Percentiles rank a stretch among this genome's conserved stretches.
phyloP scores from a whole-genome alignment of 2,329 filamentous ascomycete genomes.

The Cryphonectria radicalis region DNA sequence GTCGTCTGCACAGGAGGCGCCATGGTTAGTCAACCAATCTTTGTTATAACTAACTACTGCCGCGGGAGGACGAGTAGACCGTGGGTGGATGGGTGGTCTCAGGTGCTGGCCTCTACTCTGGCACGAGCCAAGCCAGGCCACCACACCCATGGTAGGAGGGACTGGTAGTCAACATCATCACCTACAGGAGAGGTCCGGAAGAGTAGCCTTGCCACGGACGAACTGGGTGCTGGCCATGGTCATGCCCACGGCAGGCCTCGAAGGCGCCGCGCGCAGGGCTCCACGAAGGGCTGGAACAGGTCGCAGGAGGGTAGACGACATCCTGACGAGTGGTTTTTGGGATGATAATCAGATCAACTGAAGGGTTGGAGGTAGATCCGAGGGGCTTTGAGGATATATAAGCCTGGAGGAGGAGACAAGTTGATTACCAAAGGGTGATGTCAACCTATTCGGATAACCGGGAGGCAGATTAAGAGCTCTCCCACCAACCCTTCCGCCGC shows the following conservation, averaged over 20 bases:
- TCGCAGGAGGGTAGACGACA: conserved; percentile 79
- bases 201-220: conserved; percentile 84
- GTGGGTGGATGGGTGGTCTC: background rate
- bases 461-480: background rate
- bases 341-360: conserved; percentile 8
- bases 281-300: conserved; percentile 69
- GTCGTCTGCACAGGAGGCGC: conserved; percentile 68
- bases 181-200: conserved; percentile 79
- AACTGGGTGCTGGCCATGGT: conserved; percentile 72
- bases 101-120: background rate
- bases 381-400: background rate
- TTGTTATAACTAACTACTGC: background rate
- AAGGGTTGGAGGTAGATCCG: background rate
- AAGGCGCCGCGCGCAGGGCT: conserved; percentile 69
- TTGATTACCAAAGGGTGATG: conserved; percentile 19
- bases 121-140: background rate
- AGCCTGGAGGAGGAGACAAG: background rate
- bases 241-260: conserved; percentile 63
- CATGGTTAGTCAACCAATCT: conserved; percentile 9
- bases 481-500: too few species aligned
- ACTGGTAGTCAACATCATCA: background rate
- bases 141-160: background rate
- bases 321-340: conserved; percentile 46
- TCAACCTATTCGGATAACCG: conserved; percentile 9
- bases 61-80: background rate